phyloP scores from a whole-genome alignment of 108 stramenopile genomes.

The Cyclotella choctawhatcheeana region DNA sequence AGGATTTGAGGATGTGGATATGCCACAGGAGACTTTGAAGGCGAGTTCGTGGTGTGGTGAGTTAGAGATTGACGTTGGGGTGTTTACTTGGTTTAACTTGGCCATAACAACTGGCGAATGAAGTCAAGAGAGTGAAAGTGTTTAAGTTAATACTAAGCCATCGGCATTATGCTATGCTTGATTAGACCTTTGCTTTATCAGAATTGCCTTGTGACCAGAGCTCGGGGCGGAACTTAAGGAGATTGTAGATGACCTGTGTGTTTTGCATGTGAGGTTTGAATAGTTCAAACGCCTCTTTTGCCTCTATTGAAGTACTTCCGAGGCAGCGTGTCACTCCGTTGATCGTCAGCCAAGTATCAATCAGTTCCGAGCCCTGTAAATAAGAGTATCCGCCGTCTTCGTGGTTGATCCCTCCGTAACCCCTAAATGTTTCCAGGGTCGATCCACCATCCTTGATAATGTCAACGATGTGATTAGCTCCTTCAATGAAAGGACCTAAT shows the following conservation, averaged over 20 bases:
- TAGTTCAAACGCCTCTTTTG: background rate
- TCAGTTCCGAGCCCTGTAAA: background rate
- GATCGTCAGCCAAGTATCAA: background rate
- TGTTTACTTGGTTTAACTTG: conserved; percentile 1
- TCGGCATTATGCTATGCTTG: background rate
- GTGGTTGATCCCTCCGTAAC: background rate
- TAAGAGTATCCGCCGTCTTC: background rate
- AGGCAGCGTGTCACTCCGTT: background rate
- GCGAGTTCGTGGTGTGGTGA: conserved; percentile 10
- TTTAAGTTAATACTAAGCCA: background rate
- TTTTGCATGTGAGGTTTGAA: background rate
- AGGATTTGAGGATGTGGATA: conserved; percentile 3
- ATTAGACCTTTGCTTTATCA: background rate
- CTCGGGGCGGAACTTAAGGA: background rate
- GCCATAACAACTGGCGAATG: background rate
- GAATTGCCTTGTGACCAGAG: background rate
- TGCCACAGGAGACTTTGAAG: conserved; percentile 14
- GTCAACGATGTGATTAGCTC: background rate
- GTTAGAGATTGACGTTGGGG: background rate
- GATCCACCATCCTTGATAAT: background rate
- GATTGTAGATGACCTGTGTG: background rate
- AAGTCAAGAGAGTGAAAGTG: background rate
- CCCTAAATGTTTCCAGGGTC: background rate
- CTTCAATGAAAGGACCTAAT: background rate
- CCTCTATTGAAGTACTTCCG: background rate